Evolutionary conservation across 371 early-diverging fungal species (phyloP), one percentile per base, ranked within the genome.

Genomic region (Mortierella sp.): DNA sequence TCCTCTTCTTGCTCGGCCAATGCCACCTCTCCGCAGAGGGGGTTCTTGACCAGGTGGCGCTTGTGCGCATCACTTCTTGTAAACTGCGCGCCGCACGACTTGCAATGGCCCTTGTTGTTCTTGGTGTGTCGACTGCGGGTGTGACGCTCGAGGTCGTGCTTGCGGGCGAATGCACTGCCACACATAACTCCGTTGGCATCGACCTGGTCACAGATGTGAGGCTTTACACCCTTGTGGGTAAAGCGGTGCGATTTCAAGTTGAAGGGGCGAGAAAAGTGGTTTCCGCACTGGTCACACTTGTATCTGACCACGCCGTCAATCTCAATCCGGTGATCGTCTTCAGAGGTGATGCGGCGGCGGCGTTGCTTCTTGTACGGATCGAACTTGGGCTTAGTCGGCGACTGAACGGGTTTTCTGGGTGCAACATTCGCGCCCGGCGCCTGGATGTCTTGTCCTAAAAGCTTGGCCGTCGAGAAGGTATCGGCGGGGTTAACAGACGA

Each of bases 71-170:
- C 78, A n/a, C 49, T 49, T 7, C 78, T 62, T 17, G 66, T 47
- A 26, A 60, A 70, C 31, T 57, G 28, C 61, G 78, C 81, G 41
- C 78, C 73, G 72, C 87, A 86, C 60, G 60, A 70, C 51, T 51
- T 28, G 71, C 87, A 84, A 15, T 51, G 50, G 57, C 60, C 82
- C 12, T 72, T 78, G 57, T 82, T 78, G 24, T 66, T 73, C 27
- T 76, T 63, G 14, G 70, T 68, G 75, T 87, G 87, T 41, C 66
- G 80, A 67, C 69, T 68, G 15, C 57, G 28, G 3, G 68, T 56
- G 69, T 92, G 92, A 49, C 92, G 86, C 59, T 84, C 85, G 66
- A 91, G 82, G 60, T 92, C 92, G 59, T 89, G 88, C 59, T 88
- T 89, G 39, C 91, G 83, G 17, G 90, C 86, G 80, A 92, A 92